Percentiles rank a stretch among this genome's conserved stretches.
Evolutionary conservation across 768 basidiomycete species (phyloP).

Genomic region (Xanthoconium purpureum): DNA sequence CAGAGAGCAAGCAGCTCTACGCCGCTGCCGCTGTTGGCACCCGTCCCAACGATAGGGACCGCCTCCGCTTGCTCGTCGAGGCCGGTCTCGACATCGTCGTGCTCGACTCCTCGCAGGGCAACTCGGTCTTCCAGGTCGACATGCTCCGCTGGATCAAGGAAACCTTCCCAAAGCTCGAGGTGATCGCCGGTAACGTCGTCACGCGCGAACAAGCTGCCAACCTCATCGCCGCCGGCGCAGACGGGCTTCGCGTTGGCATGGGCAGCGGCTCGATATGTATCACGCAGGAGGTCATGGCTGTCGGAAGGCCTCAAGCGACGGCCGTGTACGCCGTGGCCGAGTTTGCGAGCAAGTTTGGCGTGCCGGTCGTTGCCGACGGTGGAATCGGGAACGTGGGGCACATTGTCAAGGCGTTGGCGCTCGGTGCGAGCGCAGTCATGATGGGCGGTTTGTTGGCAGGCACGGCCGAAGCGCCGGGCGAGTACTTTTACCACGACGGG

Average conservation of each 20-base stretch:
- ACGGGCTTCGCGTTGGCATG: conserved; percentile 96
- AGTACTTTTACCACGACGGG: conserved; percentile 99
- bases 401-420: conserved; percentile 91
- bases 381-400: conserved; percentile 95
- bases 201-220: conserved; percentile 95
- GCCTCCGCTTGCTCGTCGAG: conserved; percentile 81
- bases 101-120: conserved; percentile 95
- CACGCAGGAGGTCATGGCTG: conserved; percentile 99
- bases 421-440: conserved; percentile 97
- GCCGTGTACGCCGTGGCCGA: conserved; percentile 98
- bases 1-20: conserved; percentile 90
- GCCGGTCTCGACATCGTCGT: conserved; percentile 95
- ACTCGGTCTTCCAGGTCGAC: conserved; percentile 89
- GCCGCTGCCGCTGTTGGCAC: conserved; percentile 96
- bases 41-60: conserved; percentile 80
- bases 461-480: conserved; percentile 95
- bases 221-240: conserved; percentile 92
- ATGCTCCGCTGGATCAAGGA: conserved; percentile 93
- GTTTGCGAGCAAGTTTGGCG: conserved; percentile 88
- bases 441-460: conserved; percentile 97
- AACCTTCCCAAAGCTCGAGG: conserved; percentile 81
- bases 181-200: conserved; percentile 97
- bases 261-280: conserved; percentile 98
- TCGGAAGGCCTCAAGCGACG: conserved; percentile 95
- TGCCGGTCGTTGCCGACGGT: conserved; percentile 96